Evolutionary conservation across 345 rosid species (phyloP), one percentile per base, ranked within the genome.

Genomic region (Abelmoschus esculentus): DNA sequence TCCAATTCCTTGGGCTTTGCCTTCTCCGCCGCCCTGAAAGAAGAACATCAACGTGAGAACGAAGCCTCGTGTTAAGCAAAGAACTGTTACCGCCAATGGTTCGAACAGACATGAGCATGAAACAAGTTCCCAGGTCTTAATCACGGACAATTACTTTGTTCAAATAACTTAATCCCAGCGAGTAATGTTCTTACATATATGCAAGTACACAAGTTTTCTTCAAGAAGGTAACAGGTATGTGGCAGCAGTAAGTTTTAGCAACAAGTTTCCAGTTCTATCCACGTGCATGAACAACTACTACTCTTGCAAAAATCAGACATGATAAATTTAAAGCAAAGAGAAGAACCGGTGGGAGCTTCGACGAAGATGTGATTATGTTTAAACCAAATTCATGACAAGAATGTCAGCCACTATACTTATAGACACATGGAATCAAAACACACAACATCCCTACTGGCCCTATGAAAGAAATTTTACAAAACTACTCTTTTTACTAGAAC

Each of bases 1-100:
- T 87, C 96, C 61, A 90, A 79, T 73, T 86, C 96, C 79, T 88
- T 92, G 13, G 91, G 86, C 76, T 86, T 79, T 47, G 80, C 69
- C 40, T 89, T 80, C 76, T 88, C 88, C 14, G 77, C 84, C 70
- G 87, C 84, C 88, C 98, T 90, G 88, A 56, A 76, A 75, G 22
- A 17, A 61, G 66, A 34, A 49, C 71, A 70, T 26, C 62, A 70
- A 71, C 71, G 29, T 31, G 67, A 76, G 67, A 26, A 7, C 28
- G 10, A 67, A 12, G 17, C 69, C 4, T 65, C 46, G 10, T 65
- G 38, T 44, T 28, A 46, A 7, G 56, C 46, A 22, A 46, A 66
- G 31, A 63, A 63, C 17, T 29, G 12, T 40, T 19, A n/a, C n/a
- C 11, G 19, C 26, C 17, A 32, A 61, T 61, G 62, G 62, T 5